phyloP scores from a whole-genome alignment of 2,329 filamentous ascomycete genomes.

The Arthrobotrys sphaeroides region DNA sequence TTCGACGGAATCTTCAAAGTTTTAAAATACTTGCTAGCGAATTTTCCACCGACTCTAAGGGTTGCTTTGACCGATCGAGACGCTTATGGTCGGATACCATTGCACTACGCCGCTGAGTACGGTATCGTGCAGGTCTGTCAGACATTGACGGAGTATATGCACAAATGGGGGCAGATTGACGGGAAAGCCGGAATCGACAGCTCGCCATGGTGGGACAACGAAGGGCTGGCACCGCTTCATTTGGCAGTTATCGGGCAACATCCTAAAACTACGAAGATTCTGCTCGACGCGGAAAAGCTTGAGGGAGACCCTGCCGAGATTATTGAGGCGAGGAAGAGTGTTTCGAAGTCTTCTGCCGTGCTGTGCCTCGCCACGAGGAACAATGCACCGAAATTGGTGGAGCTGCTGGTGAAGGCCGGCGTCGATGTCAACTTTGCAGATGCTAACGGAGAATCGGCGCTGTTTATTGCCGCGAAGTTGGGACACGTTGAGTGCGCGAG shows the following conservation, averaged over 20 bases:
- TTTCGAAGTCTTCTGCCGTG: slow-evolving; percentile 86
- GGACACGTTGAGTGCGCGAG: slow-evolving; percentile 82
- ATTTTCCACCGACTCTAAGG: slow-evolving; percentile 74
- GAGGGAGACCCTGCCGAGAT: slow-evolving; percentile 72
- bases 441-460: slow-evolving; percentile 84
- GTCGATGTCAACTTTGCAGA: slow-evolving; percentile 95
- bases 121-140: slow-evolving; percentile 92
- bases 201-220: slow-evolving; percentile 86
- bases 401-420: slow-evolving; percentile 85
- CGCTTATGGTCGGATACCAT: slow-evolving; percentile 80
- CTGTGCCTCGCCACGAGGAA: slow-evolving; percentile 87
- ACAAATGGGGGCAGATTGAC: slow-evolving; percentile 86
- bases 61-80: slow-evolving; percentile 75
- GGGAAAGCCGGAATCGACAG: slow-evolving; percentile 87
- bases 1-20: slow-evolving; percentile 56
- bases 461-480: slow-evolving; percentile 90
- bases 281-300: slow-evolving; percentile 84
- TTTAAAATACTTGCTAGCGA: slow-evolving; percentile 69
- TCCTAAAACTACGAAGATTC: slow-evolving; percentile 79
- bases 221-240: slow-evolving; percentile 90
- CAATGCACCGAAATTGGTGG: slow-evolving; percentile 84
- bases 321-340: slow-evolving; percentile 70
- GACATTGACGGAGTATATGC: slow-evolving; percentile 86
- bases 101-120: slow-evolving; percentile 95
- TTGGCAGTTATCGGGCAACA: slow-evolving; percentile 92